Percentiles rank a stretch among this genome's conserved stretches.
Conservation (phyloP, 441 rosid genomes). For the Populus hybrid region DNA sequence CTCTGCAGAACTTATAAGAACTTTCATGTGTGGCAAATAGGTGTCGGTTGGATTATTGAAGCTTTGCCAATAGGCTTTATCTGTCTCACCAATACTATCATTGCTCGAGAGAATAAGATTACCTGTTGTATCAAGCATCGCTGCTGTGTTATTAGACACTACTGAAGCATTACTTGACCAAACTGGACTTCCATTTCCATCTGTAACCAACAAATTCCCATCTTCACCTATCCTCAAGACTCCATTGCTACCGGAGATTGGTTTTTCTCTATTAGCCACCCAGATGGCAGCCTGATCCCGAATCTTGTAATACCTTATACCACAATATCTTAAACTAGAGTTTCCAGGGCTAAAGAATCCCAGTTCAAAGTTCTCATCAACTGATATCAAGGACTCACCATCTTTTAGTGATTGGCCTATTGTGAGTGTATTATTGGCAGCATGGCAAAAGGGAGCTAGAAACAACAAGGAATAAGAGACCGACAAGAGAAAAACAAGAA, state of each 20-base stretch:
- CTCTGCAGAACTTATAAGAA: constrained; percentile 37
- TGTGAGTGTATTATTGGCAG: constrained; percentile 39
- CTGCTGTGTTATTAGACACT: constrained; percentile 33
- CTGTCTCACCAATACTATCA: constrained; percentile 19
- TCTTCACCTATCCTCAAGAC: constrained; percentile 41
- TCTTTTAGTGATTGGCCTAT: constrained; percentile 44
- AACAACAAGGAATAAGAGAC: constrained; percentile 24
- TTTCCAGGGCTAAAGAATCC: constrained; percentile 24
- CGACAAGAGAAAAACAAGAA: constrained; percentile 13
- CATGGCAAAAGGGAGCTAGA: constrained; percentile 33
- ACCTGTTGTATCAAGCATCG: constrained; percentile 38
- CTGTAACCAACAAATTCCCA: constrained; percentile 52
- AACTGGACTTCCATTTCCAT: constrained; percentile 34
- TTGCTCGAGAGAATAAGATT: constrained; percentile 41
- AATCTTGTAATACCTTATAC: constrained; percentile 24
- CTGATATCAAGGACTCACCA: constrained; percentile 48
- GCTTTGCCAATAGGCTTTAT: constrained; percentile 58
- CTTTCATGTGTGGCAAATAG: constrained; percentile 65
- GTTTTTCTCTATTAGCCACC: constrained; percentile 72
- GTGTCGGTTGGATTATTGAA: constrained; percentile 69
- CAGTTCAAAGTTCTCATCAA: constrained; percentile 26
- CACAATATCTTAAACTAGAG: constrained; percentile 20
- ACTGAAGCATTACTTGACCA: constrained; percentile 51
- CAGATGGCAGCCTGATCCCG: constrained; percentile 46
- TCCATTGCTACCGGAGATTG: constrained; percentile 51